A percentile compares a stretch with the other conserved stretches of the same genome.
These are phyloP conservation scores for Volvariella surrecta DNA, from an alignment of 1,284 basidiomycete species.

Conservation along the genomic window DNA sequence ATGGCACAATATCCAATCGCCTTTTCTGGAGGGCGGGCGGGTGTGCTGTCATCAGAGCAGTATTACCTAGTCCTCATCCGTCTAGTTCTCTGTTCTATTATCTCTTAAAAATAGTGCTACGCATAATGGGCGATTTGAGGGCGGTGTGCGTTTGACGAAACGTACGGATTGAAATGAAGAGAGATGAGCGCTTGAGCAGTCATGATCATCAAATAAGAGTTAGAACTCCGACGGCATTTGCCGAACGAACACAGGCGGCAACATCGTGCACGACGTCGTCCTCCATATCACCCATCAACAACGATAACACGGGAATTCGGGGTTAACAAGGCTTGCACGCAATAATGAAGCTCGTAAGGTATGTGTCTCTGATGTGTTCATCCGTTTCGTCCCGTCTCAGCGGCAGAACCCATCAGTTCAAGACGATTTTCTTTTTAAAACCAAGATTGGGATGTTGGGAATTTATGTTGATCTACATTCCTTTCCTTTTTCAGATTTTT, in stretches of 20 bases:
- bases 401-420: not conserved
- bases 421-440: not conserved
- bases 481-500: conserved; percentile 56
- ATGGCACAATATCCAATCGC: too few relatives aligned
- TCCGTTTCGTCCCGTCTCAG: not conserved
- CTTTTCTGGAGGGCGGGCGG: too few relatives aligned
- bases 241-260: not conserved
- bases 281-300: not conserved
- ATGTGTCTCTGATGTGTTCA: not conserved
- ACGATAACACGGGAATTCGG: not conserved
- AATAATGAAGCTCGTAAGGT: conserved; percentile 1
- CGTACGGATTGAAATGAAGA: too few relatives aligned
- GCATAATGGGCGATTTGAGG: too few relatives aligned
- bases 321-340: not conserved
- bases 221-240: not conserved
- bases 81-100: too few relatives aligned
- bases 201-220: too few relatives aligned
- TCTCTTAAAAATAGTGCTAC: too few relatives aligned
- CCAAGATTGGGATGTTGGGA: not conserved
- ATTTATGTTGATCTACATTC: not conserved
- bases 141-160: too few relatives aligned
- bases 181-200: too few relatives aligned
- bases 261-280: not conserved
- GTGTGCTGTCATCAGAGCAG: too few relatives aligned
- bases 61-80: too few relatives aligned